Evolutionary conservation across 1,284 basidiomycete species (phyloP), one percentile per base, ranked within the genome.

Genomic region (Marasmius tenuissimus): DNA sequence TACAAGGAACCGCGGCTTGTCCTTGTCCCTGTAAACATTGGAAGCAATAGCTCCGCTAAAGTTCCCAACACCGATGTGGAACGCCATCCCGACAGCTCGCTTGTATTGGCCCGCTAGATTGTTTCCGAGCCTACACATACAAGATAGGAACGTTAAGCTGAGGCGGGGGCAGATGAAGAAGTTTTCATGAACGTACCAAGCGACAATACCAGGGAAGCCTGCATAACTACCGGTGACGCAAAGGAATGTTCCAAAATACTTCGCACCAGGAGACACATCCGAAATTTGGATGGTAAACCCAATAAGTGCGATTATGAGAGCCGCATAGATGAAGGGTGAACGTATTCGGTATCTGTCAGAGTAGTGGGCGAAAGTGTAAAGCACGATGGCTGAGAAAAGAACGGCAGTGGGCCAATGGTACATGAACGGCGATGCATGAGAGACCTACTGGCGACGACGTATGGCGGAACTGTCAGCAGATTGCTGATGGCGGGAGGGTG

Each of bases 391-490:
- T 87, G 42, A 27, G 11, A 37, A 35, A 61, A 1, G 18, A 60
- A 42, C n/a, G 45, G 12, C 48, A 45, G 48, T 33, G 49, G 16
- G 27, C 50, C 54, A 18, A 61, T 55, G 1, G 11, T 40, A 50
- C 14, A 9, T 38, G 40, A 7, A 34, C 49, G 35, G 16, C 22
- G 1, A n/a, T n/a, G 3, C 14, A 55, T 34, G 42, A 33, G 35
- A n/a, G 42, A 72, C 83, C 63, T 67, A 87, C 86, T 83, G 0
- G 86, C 85, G 58, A 83, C 76, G 37, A 87, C 71, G 68, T 91
- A 91, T n/a, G 88, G 85, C 0, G 90, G 90, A 0, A 91, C 83
- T 0, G 88, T 89, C 34, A 91, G 78, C 1, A 92, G 76, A 66
- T 91, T 86, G 61, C 82, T 86, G 63, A 88, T 77, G 0, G 86